phyloP scores from a whole-genome alignment of 108 stramenopile species.

The Schizochytrium sp. region DNA sequence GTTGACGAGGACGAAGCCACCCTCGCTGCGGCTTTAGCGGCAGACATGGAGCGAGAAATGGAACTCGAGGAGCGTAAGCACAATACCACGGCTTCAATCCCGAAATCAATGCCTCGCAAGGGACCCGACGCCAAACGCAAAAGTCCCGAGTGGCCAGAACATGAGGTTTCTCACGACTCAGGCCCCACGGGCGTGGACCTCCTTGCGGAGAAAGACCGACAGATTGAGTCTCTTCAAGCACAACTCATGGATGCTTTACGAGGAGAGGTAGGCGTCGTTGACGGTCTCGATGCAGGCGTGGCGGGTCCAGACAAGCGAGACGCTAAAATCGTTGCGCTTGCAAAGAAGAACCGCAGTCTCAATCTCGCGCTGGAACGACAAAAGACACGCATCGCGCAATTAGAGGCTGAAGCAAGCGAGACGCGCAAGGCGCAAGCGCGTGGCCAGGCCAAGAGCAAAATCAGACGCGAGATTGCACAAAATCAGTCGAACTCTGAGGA shows the following conservation, averaged over 20 bases:
- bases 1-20: neutral
- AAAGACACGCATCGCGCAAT: neutral
- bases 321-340: neutral
- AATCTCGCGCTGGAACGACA: neutral
- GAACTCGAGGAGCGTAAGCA: neutral
- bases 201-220: neutral
- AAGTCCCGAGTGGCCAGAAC: no score
- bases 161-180: no score
- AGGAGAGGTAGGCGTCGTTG: neutral
- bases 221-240: neutral
- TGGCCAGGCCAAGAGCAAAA: neutral
- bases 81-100: neutral
- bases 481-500: neutral
- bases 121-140: no score
- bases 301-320: neutral
- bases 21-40: neutral
- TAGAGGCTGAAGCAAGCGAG: neutral
- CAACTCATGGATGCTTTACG: neutral
- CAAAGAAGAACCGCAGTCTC: constrained; percentile 14
- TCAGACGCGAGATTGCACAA: neutral
- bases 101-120: neutral
- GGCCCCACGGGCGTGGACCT: no score
- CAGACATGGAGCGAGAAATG: neutral
- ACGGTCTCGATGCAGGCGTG: neutral
- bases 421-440: neutral